A percentile compares a stretch with the other conserved stretches of the same genome.
These are phyloP conservation scores for Lichtheimia ramosa DNA, from an alignment of 371 early-diverging fungal species.

Conservation along the genomic window DNA sequence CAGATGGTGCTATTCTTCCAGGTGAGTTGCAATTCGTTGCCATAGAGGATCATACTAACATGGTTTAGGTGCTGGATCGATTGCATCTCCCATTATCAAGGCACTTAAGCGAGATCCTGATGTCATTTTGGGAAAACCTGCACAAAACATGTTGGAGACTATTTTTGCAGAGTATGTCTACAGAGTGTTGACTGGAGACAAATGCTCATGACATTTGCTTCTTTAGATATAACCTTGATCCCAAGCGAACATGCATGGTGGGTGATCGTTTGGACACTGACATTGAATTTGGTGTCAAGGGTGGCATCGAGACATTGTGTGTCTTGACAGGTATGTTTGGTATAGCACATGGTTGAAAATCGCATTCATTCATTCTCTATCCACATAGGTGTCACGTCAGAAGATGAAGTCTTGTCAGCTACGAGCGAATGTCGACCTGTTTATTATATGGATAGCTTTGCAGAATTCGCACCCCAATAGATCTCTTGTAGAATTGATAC, in stretches of 20 bases:
- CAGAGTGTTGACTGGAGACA: neutral
- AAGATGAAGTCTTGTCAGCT: constrained; percentile 47
- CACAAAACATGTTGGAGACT: constrained; percentile 87
- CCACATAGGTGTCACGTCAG: constrained; percentile 46
- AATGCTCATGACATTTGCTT: neutral
- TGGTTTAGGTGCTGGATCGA: constrained; percentile 77
- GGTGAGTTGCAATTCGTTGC: constrained; percentile 44
- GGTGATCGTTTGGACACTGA: constrained; percentile 97
- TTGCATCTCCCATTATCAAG: constrained; percentile 72
- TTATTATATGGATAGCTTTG: constrained; percentile 57
- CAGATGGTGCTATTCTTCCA: constrained; percentile 72
- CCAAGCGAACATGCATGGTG: constrained; percentile 88
- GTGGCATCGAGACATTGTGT: constrained; percentile 85
- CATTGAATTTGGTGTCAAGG: constrained; percentile 89
- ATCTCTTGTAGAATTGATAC: neutral
- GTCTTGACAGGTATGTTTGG: constrained; percentile 80
- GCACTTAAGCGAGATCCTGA: constrained; percentile 75
- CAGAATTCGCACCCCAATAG: constrained; percentile 37
- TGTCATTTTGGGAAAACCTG: constrained; percentile 91
- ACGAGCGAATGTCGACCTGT: constrained; percentile 54
- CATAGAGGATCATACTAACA: neutral
- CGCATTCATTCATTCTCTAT: neutral
- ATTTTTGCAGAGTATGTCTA: constrained; percentile 67
- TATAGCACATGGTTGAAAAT: neutral
- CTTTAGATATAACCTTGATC: constrained; percentile 75